phyloP scores from a whole-genome alignment of 1,284 basidiomycete species.

The Trametes polyzona region DNA sequence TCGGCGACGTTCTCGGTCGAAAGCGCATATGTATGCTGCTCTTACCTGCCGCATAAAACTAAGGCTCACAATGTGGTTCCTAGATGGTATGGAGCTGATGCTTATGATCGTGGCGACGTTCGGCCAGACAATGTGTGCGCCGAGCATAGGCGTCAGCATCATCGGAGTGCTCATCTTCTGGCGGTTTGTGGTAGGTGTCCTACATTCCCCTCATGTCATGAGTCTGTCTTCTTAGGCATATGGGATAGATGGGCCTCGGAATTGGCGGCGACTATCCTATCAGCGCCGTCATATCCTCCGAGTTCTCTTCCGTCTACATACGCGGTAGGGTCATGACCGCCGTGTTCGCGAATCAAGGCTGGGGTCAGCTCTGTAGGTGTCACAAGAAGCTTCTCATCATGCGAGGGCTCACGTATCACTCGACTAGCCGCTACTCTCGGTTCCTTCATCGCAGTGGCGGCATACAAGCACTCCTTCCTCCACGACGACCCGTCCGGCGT shows the following conservation, averaged over 20 bases:
- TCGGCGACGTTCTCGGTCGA: conserved; percentile 73
- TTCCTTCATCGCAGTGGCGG: conserved; percentile 66
- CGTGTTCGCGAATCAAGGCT: conserved; percentile 72
- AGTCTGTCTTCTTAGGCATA: neutral
- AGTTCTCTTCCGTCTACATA: conserved; percentile 77
- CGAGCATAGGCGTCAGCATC: conserved; percentile 63
- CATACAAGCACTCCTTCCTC: conserved; percentile 69
- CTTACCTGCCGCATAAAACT: conserved; percentile 30
- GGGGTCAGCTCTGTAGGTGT: conserved; percentile 65
- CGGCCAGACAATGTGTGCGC: conserved; percentile 62
- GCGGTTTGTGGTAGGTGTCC: conserved; percentile 57
- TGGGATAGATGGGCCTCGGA: conserved; percentile 63
- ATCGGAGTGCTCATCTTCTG: conserved; percentile 76
- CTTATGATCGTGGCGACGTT: conserved; percentile 71
- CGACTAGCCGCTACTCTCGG: conserved; percentile 74
- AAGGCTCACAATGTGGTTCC: neutral
- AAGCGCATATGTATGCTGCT: conserved; percentile 67
- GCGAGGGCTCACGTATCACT: too few relatives aligned
- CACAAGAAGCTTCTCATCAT: too few relatives aligned
- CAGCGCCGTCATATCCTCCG: conserved; percentile 69
- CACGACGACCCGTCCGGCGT: conserved; percentile 43
- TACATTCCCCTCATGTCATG: neutral
- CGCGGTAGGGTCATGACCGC: conserved; percentile 76
- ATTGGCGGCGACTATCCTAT: conserved; percentile 78
- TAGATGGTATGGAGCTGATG: conserved; percentile 75